A percentile compares a stretch with the other conserved stretches of the same genome.
Evolutionary conservation across 148 eudicot species (phyloP).

Genomic region (Arctostaphylos glauca): DNA sequence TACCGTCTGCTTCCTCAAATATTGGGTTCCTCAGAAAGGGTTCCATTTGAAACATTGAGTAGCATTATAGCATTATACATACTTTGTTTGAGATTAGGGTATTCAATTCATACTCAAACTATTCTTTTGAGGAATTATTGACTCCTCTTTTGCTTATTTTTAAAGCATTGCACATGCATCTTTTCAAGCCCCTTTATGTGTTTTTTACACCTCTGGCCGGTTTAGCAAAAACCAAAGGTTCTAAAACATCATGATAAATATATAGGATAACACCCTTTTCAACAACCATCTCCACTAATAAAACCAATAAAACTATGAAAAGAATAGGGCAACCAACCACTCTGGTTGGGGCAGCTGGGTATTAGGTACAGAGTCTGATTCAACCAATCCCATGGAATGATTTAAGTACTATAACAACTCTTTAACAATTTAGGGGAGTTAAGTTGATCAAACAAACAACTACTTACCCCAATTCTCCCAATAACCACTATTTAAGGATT

Average conservation of each 20-base stretch:
- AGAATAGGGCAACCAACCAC: constrained; percentile 6
- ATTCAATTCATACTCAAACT: constrained; percentile 7
- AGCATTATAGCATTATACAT: no score
- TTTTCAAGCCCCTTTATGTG: constrained; percentile 4
- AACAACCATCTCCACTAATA: constrained; percentile 15
- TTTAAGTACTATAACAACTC: neutral
- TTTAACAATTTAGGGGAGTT: neutral
- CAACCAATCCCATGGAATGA: constrained; percentile 14
- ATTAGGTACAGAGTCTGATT: constrained; percentile 24
- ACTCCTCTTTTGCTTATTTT: constrained; percentile 13
- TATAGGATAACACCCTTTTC: neutral
- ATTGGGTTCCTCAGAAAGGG: no score
- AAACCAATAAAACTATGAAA: neutral
- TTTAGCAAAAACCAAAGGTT: neutral
- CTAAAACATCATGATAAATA: neutral
- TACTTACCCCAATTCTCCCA: constrained; percentile 9
- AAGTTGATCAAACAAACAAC: constrained; percentile 2
- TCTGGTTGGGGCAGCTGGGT: constrained; percentile 6
- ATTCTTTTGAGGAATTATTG: neutral
- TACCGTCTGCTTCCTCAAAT: no score
- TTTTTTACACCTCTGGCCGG: constrained; percentile 17
- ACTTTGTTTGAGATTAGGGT: neutral
- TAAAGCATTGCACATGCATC: constrained; percentile 17
- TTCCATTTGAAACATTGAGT: no score
- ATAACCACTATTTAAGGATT: constrained; percentile 18